Evolutionary conservation across 352 stramenopile genomes (phyloP).

Genomic region (Phytophthora foliorum): DNA sequence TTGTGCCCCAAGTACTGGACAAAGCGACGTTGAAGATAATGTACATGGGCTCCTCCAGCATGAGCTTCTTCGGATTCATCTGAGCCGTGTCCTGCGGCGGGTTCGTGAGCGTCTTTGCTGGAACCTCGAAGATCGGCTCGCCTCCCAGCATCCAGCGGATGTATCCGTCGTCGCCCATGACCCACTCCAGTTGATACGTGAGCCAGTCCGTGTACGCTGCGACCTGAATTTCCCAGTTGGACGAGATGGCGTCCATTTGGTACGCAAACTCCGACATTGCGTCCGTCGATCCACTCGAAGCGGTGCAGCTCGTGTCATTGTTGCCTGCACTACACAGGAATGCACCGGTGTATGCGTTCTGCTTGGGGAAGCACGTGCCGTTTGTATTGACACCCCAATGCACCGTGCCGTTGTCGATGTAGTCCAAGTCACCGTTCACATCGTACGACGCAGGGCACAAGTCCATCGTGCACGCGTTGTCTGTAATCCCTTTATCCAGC

Average conservation of each 20-base stretch:
- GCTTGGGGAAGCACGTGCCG: constrained; percentile 66
- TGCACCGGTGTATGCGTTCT: constrained; percentile 70
- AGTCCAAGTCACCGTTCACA: constrained; percentile 53
- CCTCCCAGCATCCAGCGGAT: constrained; percentile 85
- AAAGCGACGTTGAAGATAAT: constrained; percentile 96
- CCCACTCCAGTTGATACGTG: constrained; percentile 81
- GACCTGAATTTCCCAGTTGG: constrained; percentile 89
- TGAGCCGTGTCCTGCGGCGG: constrained; percentile 56
- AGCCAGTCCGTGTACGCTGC: constrained; percentile 85
- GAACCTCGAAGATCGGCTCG: constrained; percentile 91
- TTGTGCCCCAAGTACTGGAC: constrained; percentile 84
- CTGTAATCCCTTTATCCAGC: constrained; percentile 52
- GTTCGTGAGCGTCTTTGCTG: constrained; percentile 60
- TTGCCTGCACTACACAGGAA: constrained; percentile 70
- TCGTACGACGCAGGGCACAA: constrained; percentile 64
- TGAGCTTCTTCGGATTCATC: constrained; percentile 87
- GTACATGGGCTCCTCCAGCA: constrained; percentile 95
- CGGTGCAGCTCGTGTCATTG: constrained; percentile 39
- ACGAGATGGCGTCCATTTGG: constrained; percentile 95
- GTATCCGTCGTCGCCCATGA: constrained; percentile 62
- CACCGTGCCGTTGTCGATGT: constrained; percentile 44
- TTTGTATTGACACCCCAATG: constrained; percentile 72
- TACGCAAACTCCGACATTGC: constrained; percentile 55
- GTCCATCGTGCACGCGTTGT: constrained; percentile 52
- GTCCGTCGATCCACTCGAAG: constrained; percentile 30